Base-by-base conservation (phyloP, 257 asterid species). In the Datura wrightii region DNA sequence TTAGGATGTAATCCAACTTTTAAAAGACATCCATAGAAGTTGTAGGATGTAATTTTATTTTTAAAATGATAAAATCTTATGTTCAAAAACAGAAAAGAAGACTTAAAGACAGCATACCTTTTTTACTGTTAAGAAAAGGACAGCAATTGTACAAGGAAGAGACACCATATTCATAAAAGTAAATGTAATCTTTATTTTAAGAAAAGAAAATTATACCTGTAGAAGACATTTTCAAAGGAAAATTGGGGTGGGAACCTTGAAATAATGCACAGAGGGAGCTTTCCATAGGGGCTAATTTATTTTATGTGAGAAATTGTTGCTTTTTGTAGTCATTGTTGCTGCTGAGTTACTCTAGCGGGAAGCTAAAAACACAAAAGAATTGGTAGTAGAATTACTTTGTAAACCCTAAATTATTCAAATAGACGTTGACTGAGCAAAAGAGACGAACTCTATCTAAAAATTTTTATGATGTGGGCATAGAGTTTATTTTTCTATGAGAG, bases 331-430 rank as follows among this genome's bases (percentile, higher is more conserved):
- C 39, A 74, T 48, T 74, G 37, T 48, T 8, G 31, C 62, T 50
- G 82, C 62, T 31, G 82, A 50, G 82, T 76, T 74, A 19, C 19
- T 48, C 46, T 34, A 76, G 62, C 62, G 31, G 50, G 62, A 76
- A 76, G 81, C 24, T 74, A 50, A 34, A 62, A 50, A 55, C 46
- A 34, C 46, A 13, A 50, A 76, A 13, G 58, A 50, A 76, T 37
- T 24, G 46, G 62, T 5, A 31, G 82, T 31, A 24, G 46, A 31
- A 15, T 50, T 50, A 50, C 82, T 31, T 76, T 8, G 24, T 50
- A 24, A 54, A 50, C 59, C 46, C 52, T 15, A 76, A 50, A 31
- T 14, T 76, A 76, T 76, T 50, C 59, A 31, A 76, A 76, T 76
- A 13, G 7, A 48, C 14, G 62, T 50, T 76, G 82, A 76, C n/a